Evolutionary conservation across 352 stramenopile genomes (phyloP), one percentile per base, ranked within the genome.

Genomic region (Phytophthora capsici): DNA sequence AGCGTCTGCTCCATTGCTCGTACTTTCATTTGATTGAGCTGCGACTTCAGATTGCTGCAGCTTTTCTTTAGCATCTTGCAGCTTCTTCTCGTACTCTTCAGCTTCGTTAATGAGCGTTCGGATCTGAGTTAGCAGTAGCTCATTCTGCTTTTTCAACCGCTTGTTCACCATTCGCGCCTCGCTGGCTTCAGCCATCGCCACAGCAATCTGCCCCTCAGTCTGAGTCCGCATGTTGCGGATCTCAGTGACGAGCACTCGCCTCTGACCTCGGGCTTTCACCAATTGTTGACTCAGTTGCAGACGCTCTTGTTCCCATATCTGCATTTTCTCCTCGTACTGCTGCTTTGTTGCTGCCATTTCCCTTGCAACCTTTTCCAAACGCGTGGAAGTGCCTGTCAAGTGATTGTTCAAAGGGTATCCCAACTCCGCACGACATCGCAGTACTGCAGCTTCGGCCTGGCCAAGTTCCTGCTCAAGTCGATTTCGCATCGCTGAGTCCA

Each of bases 121-220:
- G 44, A 95, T 93, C 44, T 95, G 86, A 4, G 79, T 93, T 41
- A 95, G 30, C 25, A 95, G 46, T 37, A 95, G 57, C 55, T 92
- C 84, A 49, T 95, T 95, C 58, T 95, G 86, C 59, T 84, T 89
- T 55, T 95, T 93, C 50, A 95, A 56, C 3, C 86, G 73, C 34
- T 77, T 82, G 52, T 95, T 93, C 44, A 93, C 86, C 86, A 95
- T 95, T n/a, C 86, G 79, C n/a, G 86, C 81, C 57, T 95, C 86
- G 40, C 73, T 88, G 4, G 86, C 86, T 79, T 95, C 86, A 4
- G 86, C 86, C 77, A 93, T 90, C 4, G 84, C 86, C n/a, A 93
- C 83, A 5, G 86, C 71, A 41, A 93, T 76, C 60, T 95, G 86
- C 6, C 86, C 81, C 22, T 92, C 82, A 1, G 66, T 82, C 43